These are phyloP conservation scores for baker's yeast (Saccharomyces cerevisiae) DNA, from an alignment of 805 yeast species.

Conservation along the genomic window DNA sequence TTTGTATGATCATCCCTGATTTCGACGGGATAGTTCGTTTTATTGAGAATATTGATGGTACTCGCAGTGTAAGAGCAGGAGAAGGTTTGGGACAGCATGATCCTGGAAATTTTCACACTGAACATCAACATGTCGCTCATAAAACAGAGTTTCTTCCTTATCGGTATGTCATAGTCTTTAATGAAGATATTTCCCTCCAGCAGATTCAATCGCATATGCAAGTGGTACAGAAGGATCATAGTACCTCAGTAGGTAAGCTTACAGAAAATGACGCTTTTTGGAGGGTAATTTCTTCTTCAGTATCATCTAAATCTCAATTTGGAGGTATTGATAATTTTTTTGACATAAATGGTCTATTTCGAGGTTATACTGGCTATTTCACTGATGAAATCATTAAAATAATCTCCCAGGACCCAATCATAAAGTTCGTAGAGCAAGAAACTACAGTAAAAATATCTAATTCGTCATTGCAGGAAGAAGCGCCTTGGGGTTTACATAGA, in stretches of 20 bases:
- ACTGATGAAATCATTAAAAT: slow-evolving; percentile 64
- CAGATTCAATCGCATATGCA: background rate
- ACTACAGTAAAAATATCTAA: slow-evolving; percentile 57
- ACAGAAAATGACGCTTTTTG: slow-evolving; percentile 4
- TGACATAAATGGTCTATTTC: slow-evolving; percentile 46
- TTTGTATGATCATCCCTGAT: background rate
- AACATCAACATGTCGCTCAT: background rate
- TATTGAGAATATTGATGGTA: background rate
- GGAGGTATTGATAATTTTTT: slow-evolving; percentile 59
- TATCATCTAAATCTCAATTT: slow-evolving; percentile 16
- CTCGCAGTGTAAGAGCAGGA: background rate
- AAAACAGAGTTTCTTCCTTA: background rate
- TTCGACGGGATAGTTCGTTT: background rate
- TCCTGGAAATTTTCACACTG: background rate
- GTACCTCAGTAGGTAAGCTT: background rate
- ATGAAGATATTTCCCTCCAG: background rate
- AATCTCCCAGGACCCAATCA: slow-evolving; percentile 57
- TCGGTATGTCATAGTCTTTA: background rate
- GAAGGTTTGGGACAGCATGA: background rate
- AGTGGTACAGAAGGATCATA: background rate
- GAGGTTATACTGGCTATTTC: slow-evolving; percentile 84
- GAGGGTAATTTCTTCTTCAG: slow-evolving; percentile 5
- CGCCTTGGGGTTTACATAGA: slow-evolving; percentile 93
- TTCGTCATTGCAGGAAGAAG: slow-evolving; percentile 67
- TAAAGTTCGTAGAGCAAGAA: slow-evolving; percentile 68